A percentile compares a stretch with the other conserved stretches of the same genome.
These are phyloP conservation scores for Aureobasidium sp. DNA, from an alignment of 2,329 filamentous ascomycete species.

Conservation along the genomic window DNA sequence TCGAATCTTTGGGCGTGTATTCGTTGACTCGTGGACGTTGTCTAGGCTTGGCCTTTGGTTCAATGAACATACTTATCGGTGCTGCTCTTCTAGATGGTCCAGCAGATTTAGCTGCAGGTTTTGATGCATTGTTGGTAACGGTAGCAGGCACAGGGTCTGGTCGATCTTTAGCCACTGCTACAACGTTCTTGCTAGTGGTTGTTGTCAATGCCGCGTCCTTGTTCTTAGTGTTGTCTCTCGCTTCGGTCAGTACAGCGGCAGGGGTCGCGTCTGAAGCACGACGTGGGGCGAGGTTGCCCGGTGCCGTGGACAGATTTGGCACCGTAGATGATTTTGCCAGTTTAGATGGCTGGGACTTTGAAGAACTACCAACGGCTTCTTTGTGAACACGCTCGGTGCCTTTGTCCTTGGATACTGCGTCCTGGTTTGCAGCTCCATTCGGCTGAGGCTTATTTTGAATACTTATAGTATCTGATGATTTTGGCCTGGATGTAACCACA, in stretches of 20 bases:
- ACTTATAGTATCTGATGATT: background rate
- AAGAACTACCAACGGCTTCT: background rate
- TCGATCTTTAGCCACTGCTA: background rate
- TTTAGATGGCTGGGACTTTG: background rate
- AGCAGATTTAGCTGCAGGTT: background rate
- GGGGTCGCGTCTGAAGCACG: background rate
- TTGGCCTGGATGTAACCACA: background rate
- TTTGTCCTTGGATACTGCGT: background rate
- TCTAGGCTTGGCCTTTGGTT: background rate
- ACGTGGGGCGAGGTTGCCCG: background rate
- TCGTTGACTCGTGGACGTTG: constrained; percentile 16
- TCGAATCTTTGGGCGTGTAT: constrained; percentile 19
- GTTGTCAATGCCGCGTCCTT: background rate
- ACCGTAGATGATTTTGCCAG: background rate
- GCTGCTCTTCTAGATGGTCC: background rate
- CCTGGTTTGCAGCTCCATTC: background rate
- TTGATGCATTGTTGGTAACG: background rate
- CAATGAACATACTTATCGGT: background rate
- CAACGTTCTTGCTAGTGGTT: background rate
- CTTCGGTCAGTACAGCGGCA: background rate
- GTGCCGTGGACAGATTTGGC: background rate
- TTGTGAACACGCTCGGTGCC: background rate
- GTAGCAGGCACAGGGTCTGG: background rate
- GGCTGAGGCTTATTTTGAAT: background rate
- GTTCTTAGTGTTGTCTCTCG: background rate